Evolutionary conservation across 2,329 filamentous ascomycete species (phyloP).

Genomic region (Botrytis porri): DNA sequence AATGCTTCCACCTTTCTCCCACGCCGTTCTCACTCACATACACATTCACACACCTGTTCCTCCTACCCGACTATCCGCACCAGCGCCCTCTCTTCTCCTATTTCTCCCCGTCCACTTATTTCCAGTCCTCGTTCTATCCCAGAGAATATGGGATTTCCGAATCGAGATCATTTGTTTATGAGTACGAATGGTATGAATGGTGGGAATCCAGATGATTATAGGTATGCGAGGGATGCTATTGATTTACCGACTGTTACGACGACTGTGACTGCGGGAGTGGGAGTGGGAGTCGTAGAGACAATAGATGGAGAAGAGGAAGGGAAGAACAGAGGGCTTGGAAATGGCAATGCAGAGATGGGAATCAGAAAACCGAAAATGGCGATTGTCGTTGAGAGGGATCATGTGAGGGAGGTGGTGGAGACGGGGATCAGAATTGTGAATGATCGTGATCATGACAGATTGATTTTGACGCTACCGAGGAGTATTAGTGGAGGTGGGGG

Average conservation of each 20-base stretch:
- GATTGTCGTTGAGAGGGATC: constrained; percentile 11
- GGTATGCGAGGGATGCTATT: neutral
- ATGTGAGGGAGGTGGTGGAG: constrained; percentile 1
- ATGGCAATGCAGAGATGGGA: neutral
- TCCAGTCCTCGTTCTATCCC: neutral
- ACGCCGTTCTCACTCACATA: neutral
- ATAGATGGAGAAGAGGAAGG: neutral
- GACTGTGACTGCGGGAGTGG: neutral
- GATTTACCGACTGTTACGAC: neutral
- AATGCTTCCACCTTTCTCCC: constrained; percentile 31
- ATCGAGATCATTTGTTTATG: neutral
- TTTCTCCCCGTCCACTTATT: neutral
- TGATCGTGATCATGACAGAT: neutral
- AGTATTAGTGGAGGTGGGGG: neutral
- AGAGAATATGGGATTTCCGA: neutral
- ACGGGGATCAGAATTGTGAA: neutral
- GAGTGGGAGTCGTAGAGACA: neutral
- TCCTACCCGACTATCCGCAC: neutral
- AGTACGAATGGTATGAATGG: too few relatives aligned
- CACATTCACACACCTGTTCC: neutral
- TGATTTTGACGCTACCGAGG: neutral
- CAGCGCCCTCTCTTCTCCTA: neutral
- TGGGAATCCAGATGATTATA: neutral
- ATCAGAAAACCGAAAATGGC: neutral
- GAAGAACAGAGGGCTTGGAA: neutral